Percentiles rank a stretch among this genome's conserved stretches.
Conservation (phyloP, 2,329 filamentous ascomycete species). For the Rhinocladiella mackenziei region DNA sequence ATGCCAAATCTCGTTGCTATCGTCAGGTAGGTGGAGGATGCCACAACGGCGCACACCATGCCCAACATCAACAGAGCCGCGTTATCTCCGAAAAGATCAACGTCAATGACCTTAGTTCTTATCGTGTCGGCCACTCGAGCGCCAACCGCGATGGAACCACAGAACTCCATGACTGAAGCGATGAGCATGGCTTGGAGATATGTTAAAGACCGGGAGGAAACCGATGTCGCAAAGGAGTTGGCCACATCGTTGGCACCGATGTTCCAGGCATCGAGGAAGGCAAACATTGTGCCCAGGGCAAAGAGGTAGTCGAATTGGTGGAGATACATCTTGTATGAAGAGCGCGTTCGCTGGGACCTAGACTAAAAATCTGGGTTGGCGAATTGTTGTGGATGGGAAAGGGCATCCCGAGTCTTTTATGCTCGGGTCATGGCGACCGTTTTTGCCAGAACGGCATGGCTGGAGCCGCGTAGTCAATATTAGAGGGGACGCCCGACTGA, state of each 20-base stretch:
- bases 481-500: no score
- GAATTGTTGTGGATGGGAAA: no score
- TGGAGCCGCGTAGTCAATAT: no score
- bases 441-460: no score
- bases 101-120: conserved; percentile 70
- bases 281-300: conserved; percentile 70
- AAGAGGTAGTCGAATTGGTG: conserved; percentile 67
- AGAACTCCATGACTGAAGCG: conserved; percentile 62
- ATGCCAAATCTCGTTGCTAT: conserved; percentile 70
- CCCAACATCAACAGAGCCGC: conserved; percentile 65
- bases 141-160: conserved; percentile 52
- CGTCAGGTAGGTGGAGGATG: conserved; percentile 68
- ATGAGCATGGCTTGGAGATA: conserved; percentile 66
- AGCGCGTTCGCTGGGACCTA: background rate
- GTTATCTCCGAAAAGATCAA: conserved; percentile 53
- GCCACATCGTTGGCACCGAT: conserved; percentile 80
- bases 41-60: conserved; percentile 60
- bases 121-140: conserved; percentile 69
- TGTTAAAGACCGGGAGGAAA: conserved; percentile 71
- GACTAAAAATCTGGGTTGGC: background rate
- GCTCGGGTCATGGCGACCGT: no score
- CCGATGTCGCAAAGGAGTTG: conserved; percentile 75
- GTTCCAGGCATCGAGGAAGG: conserved; percentile 71
- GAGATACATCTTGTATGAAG: conserved; percentile 36
- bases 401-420: no score